These are phyloP conservation scores for Scutellaria galericulata DNA, from an alignment of 257 asterid species.

Conservation along the genomic window DNA sequence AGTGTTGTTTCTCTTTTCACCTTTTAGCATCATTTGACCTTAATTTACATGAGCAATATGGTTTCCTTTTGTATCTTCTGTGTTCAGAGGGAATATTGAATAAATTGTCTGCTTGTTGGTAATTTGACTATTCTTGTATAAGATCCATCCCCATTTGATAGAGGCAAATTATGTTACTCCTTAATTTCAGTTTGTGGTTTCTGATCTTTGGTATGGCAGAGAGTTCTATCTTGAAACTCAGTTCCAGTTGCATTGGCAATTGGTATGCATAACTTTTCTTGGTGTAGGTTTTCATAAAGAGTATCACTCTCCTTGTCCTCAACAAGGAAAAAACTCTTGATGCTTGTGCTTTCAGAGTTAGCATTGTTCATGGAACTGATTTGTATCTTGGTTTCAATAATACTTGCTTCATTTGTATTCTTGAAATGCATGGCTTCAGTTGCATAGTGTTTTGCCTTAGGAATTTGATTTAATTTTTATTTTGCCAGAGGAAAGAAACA, in stretches of 20 bases:
- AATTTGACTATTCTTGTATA: background rate
- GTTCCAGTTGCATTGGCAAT: background rate
- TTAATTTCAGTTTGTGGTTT: background rate
- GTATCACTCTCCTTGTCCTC: background rate
- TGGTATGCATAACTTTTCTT: too few relatives aligned
- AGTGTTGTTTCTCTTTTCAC: conserved; percentile 5
- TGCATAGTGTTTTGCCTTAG: background rate
- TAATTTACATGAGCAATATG: background rate
- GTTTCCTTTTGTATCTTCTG: conserved; percentile 25
- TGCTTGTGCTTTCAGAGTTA: background rate
- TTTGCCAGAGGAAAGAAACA: conserved; percentile 16
- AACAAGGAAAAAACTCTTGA: background rate
- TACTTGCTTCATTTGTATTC: background rate
- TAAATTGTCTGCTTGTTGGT: background rate
- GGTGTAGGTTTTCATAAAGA: too few relatives aligned
- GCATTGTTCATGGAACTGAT: background rate
- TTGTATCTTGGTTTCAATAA: background rate
- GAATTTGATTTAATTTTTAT: background rate
- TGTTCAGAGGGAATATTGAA: background rate
- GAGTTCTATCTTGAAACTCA: too few relatives aligned
- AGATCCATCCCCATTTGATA: background rate
- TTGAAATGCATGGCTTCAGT: conserved; percentile 1
- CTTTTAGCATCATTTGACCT: background rate
- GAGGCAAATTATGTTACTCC: background rate
- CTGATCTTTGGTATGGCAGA: too few relatives aligned